phyloP scores from a whole-genome alignment of 2,329 filamentous ascomycete genomes.

The Hypoxylon rubiginosum region DNA sequence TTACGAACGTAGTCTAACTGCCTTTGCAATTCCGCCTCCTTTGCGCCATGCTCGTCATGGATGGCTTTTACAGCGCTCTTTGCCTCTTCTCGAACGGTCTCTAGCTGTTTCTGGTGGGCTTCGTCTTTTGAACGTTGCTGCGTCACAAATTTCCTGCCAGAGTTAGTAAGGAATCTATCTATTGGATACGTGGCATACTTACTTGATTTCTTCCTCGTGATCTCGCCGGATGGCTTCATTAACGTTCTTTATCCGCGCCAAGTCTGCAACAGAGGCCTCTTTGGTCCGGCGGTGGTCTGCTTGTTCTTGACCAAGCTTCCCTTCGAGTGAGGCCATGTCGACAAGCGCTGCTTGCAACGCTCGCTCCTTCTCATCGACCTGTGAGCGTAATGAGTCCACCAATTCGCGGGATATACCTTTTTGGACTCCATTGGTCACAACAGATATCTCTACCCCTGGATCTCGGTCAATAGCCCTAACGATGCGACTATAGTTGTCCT shows the following conservation, averaged over 20 bases:
- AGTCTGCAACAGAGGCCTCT: slow-evolving; percentile 67
- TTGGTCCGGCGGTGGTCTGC: slow-evolving; percentile 77
- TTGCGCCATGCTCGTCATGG: slow-evolving; percentile 51
- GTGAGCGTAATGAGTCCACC: slow-evolving; percentile 84
- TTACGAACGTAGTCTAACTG: slow-evolving; percentile 63
- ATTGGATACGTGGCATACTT: slow-evolving; percentile 47
- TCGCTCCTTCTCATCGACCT: slow-evolving; percentile 79
- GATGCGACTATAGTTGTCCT: slow-evolving; percentile 93
- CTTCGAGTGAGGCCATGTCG: slow-evolving; percentile 62
- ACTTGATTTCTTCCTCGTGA: slow-evolving; percentile 76
- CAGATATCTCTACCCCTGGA: slow-evolving; percentile 86
- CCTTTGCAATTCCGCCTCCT: slow-evolving; percentile 56
- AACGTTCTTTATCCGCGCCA: slow-evolving; percentile 70
- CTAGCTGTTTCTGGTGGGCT: slow-evolving; percentile 52
- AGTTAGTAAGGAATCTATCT: slow-evolving; percentile 30
- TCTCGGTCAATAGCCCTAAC: slow-evolving; percentile 89
- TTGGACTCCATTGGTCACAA: slow-evolving; percentile 82
- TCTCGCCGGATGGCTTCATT: slow-evolving; percentile 79
- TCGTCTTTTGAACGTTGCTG: slow-evolving; percentile 63
- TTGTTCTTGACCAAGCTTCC: slow-evolving; percentile 78
- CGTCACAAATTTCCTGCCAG: slow-evolving; percentile 56
- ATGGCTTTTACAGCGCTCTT: slow-evolving; percentile 44
- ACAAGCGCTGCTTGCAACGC: slow-evolving; percentile 63
- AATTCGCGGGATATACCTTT: slow-evolving; percentile 95
- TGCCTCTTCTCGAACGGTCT: slow-evolving; percentile 45